Evolutionary conservation across 192 early-diverging fungal genomes (phyloP), one percentile per base, ranked within the genome.

Genomic region (Rhizophagus sp.): DNA sequence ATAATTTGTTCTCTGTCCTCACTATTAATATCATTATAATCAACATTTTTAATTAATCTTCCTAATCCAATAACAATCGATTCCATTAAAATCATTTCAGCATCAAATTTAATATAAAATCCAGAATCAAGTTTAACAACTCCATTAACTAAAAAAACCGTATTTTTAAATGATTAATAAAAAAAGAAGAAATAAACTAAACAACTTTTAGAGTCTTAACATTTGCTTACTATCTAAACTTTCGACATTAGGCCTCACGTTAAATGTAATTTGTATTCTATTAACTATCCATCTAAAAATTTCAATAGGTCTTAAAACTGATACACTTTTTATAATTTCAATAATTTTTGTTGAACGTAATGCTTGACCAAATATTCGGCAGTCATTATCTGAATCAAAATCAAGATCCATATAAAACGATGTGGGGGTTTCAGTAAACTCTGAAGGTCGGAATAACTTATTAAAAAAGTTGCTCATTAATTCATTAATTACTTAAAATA

Each of bases 41-140:
- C 47, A 73, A 15, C 24, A 15, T 44, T 10, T 73, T 73, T 73
- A 49, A 73, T 27, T 19, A 73, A 30, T 50, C 12, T 73, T 52
- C 44, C 71, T 12, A 73, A 13, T 1, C 71, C 41, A 30, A 27
- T 50, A 73, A 73, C 44, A 25, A 73, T 13, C 15, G 71, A 73
- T 39, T 73, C 71, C 71, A 73, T 30, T 36, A 73, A 50, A 15
- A 39, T 73, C 71, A 73, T 49, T 73, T 73, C 71, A 13, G 47
- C n/a, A 17, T 73, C 71, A 73, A 73, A 73, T 15, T 5, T 50
- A 0, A 73, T 50, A 25, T 73, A 73, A 50, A 50, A 24, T 50
- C 11, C 5, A 27, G 71, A 73, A 50, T 73, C 71, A 11, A 52
- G 11, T 30, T 50, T 73, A 15, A 41, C 27, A 10, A 27, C 71